Conservation (phyloP, 2,329 filamentous ascomycete species). For the Fusarium bulbicola region DNA sequence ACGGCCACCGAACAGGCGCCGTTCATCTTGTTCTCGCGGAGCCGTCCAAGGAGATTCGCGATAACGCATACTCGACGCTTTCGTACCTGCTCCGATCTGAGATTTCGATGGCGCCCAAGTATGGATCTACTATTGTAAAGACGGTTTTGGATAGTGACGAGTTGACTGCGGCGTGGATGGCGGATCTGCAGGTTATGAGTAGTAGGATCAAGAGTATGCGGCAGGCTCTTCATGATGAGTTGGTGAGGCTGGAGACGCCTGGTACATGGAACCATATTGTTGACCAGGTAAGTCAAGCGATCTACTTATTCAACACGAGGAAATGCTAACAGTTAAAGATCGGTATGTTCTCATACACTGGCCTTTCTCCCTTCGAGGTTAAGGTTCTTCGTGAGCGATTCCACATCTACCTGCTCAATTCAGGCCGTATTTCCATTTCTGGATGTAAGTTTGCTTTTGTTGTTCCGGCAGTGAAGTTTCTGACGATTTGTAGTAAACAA, state of each 20-base stretch:
- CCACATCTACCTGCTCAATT: constrained; percentile 75
- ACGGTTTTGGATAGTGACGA: constrained; percentile 82
- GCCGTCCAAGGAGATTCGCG: constrained; percentile 72
- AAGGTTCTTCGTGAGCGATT: constrained; percentile 71
- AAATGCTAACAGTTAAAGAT: constrained; percentile 65
- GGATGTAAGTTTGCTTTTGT: constrained; percentile 10
- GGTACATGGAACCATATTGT: constrained; percentile 97
- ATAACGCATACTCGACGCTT: constrained; percentile 23
- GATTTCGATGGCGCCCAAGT: constrained; percentile 95
- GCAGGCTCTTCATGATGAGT: constrained; percentile 75
- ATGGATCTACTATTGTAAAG: constrained; percentile 87
- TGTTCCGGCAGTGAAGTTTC: constrained; percentile 54
- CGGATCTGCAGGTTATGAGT: constrained; percentile 90
- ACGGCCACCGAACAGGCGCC: constrained; percentile 92
- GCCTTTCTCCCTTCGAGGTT: constrained; percentile 77
- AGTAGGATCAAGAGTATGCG: constrained; percentile 94
- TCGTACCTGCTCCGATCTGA: constrained; percentile 86
- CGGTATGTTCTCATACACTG: constrained; percentile 98
- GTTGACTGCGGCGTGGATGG: constrained; percentile 90
- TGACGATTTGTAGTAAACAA: constrained; percentile 64
- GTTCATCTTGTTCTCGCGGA: constrained; percentile 93
- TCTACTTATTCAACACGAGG: no score
- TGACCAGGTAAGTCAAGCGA: constrained; percentile 58
- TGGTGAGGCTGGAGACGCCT: constrained; percentile 87
- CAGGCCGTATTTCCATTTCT: constrained; percentile 32